Conservation (phyloP, 2,329 filamentous ascomycete genomes). For the Rhynchosporium secalis region DNA sequence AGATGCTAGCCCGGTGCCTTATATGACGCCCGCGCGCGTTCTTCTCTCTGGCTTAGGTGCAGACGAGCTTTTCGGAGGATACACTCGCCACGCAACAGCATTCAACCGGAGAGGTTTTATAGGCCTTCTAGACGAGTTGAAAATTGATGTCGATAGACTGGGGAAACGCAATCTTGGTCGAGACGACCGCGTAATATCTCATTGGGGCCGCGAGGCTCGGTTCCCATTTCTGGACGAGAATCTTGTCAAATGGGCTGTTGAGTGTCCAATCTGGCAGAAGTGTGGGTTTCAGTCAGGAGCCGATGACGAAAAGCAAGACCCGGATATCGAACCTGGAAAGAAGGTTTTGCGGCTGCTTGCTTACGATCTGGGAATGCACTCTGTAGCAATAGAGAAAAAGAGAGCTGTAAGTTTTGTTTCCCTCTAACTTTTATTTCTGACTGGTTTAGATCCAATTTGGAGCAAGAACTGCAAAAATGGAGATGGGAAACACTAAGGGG, state of each 20-base stretch:
- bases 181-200: conserved; percentile 85
- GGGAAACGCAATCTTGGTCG: conserved; percentile 93
- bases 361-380: conserved; percentile 67
- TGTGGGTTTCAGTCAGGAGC: conserved; percentile 69
- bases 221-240: conserved; percentile 90
- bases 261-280: conserved; percentile 75
- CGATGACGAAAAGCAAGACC: conserved; percentile 32
- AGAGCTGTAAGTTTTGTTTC: conserved; percentile 64
- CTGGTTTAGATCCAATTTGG: conserved; percentile 72
- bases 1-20: conserved; percentile 40
- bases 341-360: conserved; percentile 77
- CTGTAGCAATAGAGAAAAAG: conserved; percentile 85
- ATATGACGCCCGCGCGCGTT: conserved; percentile 73
- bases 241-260: conserved; percentile 78
- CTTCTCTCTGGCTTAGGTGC: conserved; percentile 91
- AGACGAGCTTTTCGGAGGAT: conserved; percentile 94
- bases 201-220: conserved; percentile 85
- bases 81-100: conserved; percentile 78
- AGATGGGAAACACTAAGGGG: conserved; percentile 66
- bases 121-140: conserved; percentile 77
- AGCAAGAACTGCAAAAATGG: conserved; percentile 80
- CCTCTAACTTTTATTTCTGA: conserved; percentile 26
- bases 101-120: conserved; percentile 68
- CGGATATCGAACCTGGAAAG: conserved; percentile 73
- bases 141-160: conserved; percentile 80